Base-by-base conservation (phyloP, 768 basidiomycete species). In the Trametes punicea region DNA sequence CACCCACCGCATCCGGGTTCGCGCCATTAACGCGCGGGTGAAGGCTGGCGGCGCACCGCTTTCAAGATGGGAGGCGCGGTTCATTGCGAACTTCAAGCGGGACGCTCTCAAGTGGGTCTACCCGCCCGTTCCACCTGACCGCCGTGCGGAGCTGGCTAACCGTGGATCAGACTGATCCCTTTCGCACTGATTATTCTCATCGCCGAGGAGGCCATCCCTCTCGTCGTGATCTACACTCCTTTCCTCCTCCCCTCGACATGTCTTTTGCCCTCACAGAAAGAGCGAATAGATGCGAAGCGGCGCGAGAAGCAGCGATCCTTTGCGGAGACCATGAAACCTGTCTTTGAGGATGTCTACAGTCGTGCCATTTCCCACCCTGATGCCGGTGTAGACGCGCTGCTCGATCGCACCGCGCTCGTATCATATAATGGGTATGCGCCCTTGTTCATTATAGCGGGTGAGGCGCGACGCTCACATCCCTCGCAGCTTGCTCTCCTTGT, bases 241-340 rank as follows among this genome's bases (percentile, higher is more conserved):
- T 82, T 80, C 66, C 79, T 91, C 74, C 81, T 94, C 25, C 92
- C 92, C 0, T 93, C 90, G 2, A 93, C 92, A 0, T 93, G 90
- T 66, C 78, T 93, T 51, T 79, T 94, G 5, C 88, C 92, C 1
- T 84, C 87, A 11, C 92, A 94, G 72, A 82, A 78, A 33, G 68
- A 86, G 74, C 73, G 93, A 73, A 75, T 87, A 72, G 66, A 75
- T 68, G 59, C 77, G 68, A 76, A 83, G 73, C 69, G 77, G 64
- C 62, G 78, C 70, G 65, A 81, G 33, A 70, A 64, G 53, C 72
- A 84, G 63, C 75, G 45, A 44, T 45, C 46, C 3, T 64, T 45
- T 50, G 62, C 64, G 25, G 54, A 60, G 23, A 53, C 49, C 27
- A 62, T 60, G 62, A 51, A 49, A 33, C 48, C 59, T 1, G 56